phyloP scores from a whole-genome alignment of 805 yeast species.

The Candida pseudoglaebosa region DNA sequence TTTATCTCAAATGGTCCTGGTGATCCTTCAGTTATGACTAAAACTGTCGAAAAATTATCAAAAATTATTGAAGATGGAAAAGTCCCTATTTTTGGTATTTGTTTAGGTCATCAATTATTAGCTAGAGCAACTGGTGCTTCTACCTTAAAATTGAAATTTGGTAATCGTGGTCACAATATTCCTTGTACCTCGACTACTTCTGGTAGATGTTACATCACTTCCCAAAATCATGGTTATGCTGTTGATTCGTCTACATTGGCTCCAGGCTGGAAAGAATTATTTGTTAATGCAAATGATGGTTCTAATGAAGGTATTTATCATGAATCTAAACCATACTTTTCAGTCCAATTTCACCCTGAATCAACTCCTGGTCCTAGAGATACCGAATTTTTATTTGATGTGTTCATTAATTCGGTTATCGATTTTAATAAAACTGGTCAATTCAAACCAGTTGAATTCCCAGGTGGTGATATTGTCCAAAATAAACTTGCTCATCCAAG shows the following conservation, averaged over 20 bases:
- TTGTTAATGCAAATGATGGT: conserved; percentile 93
- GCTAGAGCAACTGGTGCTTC: conserved; percentile 96
- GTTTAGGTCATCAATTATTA: conserved; percentile 95
- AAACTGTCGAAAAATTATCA: conserved; percentile 58
- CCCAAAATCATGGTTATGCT: conserved; percentile 98
- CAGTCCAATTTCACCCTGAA: conserved; percentile 99
- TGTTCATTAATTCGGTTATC: conserved; percentile 76
- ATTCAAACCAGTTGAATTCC: conserved; percentile 76
- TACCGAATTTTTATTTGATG: conserved; percentile 94
- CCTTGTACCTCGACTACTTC: conserved; percentile 88
- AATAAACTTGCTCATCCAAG: conserved; percentile 74
- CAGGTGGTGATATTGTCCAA: conserved; percentile 79
- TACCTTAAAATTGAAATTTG: conserved; percentile 88
- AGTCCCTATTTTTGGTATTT: conserved; percentile 95
- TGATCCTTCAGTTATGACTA: conserved; percentile 86
- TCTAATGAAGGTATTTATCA: conserved; percentile 98
- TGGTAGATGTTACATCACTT: conserved; percentile 96
- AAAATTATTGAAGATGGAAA: conserved; percentile 57
- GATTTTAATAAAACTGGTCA: conserved; percentile 56
- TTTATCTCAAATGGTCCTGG: conserved; percentile 99
- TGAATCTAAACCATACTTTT: conserved; percentile 81
- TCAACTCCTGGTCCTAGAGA: conserved; percentile 99
- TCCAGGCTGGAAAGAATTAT: conserved; percentile 86
- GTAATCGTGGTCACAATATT: conserved; percentile 99
- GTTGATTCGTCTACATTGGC: conserved; percentile 78